Percentiles rank a stretch among this genome's conserved stretches.
Evolutionary conservation across 2,329 filamentous ascomycete genomes (phyloP).

Genomic region (Purpureocillium lavendulum): DNA sequence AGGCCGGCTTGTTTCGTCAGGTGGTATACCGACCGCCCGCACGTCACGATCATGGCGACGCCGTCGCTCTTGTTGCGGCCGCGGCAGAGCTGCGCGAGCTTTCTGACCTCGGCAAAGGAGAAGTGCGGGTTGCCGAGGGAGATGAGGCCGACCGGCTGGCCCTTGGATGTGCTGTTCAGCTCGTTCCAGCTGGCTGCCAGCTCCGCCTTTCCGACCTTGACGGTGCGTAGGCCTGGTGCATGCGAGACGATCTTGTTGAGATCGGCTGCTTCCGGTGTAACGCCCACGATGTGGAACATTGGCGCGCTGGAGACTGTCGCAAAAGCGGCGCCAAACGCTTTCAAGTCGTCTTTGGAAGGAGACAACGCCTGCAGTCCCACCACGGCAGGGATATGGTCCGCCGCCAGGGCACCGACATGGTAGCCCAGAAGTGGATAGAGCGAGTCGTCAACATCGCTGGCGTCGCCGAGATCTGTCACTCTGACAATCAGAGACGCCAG

Average conservation of each 20-base stretch:
- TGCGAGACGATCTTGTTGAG: constrained; percentile 2
- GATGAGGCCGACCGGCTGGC: constrained; percentile 22
- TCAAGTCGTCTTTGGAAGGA: constrained; percentile 22
- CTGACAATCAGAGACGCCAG: constrained; percentile 17
- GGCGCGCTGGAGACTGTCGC: constrained; percentile 30
- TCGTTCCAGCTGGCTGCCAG: constrained; percentile 3
- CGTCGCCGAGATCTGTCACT: no score
- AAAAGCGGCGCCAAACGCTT: constrained; percentile 35
- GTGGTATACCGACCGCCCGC: constrained; percentile 3
- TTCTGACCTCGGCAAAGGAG: constrained; percentile 25
- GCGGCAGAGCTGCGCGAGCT: constrained; percentile 19
- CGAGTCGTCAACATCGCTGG: no score
- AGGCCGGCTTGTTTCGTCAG: constrained; percentile 16
- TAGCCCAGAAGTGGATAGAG: no score
- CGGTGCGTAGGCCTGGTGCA: neutral
- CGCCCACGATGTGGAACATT: constrained; percentile 33
- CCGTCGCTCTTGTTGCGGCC: constrained; percentile 13
- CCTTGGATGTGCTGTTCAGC: constrained; percentile 8
- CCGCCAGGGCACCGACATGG: no score
- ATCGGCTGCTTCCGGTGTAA: constrained; percentile 27
- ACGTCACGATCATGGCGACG: constrained; percentile 11
- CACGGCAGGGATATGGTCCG: no score
- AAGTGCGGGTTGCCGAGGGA: constrained; percentile 39
- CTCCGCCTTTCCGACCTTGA: neutral
- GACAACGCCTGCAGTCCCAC: constrained; percentile 18